Percentiles rank a stretch among this genome's conserved stretches.
These are phyloP conservation scores for Reticulascus tulasneorum DNA, from an alignment of 2,329 filamentous ascomycete genomes.

Conservation along the genomic window DNA sequence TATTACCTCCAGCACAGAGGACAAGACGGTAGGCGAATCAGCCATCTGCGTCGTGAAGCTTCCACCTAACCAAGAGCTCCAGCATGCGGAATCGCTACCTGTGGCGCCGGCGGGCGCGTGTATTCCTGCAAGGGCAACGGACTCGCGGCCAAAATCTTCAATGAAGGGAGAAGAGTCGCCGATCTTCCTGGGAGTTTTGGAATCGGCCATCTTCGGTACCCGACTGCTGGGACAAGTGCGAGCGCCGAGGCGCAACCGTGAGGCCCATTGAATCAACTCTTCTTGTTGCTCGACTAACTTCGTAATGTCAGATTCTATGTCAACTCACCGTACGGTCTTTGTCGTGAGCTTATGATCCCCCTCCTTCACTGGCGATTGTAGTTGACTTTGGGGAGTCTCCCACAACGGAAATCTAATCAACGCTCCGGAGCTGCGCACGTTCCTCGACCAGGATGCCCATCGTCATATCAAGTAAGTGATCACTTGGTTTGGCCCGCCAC, in stretches of 20 bases:
- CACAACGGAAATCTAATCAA: slow-evolving; percentile 88
- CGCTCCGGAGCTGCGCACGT: slow-evolving; percentile 62
- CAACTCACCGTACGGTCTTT: too few relatives aligned
- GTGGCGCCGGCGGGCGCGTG: slow-evolving; percentile 67
- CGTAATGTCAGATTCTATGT: too few relatives aligned
- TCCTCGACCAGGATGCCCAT: slow-evolving; percentile 73
- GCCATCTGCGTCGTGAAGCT: slow-evolving; percentile 17
- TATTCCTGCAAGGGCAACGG: slow-evolving; percentile 90
- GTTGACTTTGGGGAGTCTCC: slow-evolving; percentile 68
- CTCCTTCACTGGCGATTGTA: too few relatives aligned
- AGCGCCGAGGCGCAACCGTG: too few relatives aligned
- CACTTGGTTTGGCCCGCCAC: too few relatives aligned
- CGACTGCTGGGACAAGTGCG: slow-evolving; percentile 86
- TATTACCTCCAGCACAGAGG: slow-evolving; percentile 63
- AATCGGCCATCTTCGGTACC: slow-evolving; percentile 81
- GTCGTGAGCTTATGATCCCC: too few relatives aligned
- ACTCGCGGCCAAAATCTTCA: slow-evolving; percentile 80
- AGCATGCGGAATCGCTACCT: slow-evolving; percentile 43
- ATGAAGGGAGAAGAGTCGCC: slow-evolving; percentile 58
- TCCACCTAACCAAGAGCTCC: too few relatives aligned
- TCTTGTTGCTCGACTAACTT: too few relatives aligned
- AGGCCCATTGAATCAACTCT: too few relatives aligned
- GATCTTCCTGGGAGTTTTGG: slow-evolving; percentile 15
- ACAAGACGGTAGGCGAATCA: slow-evolving; percentile 40
- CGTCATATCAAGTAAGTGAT: slow-evolving; percentile 83